Conservation (phyloP, 2,329 filamentous ascomycete genomes). For the Fusarium ambrosium region DNA sequence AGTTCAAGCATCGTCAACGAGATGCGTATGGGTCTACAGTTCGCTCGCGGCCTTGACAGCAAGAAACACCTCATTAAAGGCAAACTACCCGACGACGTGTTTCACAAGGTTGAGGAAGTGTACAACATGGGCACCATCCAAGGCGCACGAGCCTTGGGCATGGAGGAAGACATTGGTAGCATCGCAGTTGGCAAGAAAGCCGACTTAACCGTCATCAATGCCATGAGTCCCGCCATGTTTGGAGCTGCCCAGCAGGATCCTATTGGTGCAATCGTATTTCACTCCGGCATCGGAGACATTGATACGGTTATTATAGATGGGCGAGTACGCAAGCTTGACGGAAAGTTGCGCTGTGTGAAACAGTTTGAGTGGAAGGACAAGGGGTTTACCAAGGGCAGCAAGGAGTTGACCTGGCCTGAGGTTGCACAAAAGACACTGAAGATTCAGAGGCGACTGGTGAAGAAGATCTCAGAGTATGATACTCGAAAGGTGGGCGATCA, state of each 20-base stretch:
- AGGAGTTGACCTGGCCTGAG: neutral
- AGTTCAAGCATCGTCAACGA: constrained; percentile 9
- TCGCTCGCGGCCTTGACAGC: neutral
- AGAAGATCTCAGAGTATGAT: neutral
- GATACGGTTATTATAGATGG: constrained; percentile 13
- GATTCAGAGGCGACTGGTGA: constrained; percentile 1
- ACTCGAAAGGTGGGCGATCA: neutral
- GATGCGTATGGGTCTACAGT: constrained; percentile 1
- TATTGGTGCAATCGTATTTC: constrained; percentile 3
- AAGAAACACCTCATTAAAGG: neutral
- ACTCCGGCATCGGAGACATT: neutral
- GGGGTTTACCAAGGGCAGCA: neutral
- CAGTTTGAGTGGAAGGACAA: constrained; percentile 1
- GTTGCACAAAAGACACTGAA: neutral
- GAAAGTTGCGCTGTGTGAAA: neutral
- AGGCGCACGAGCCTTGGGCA: constrained; percentile 8
- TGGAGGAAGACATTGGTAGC: constrained; percentile 12
- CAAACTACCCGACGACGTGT: neutral
- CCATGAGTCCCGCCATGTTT: constrained; percentile 8
- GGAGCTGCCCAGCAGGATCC: constrained; percentile 1
- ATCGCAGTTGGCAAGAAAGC: constrained; percentile 12
- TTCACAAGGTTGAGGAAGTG: neutral
- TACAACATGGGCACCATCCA: constrained; percentile 17
- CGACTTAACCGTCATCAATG: constrained; percentile 6
- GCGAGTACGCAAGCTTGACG: neutral